Base-by-base conservation (phyloP, 2,329 filamentous ascomycete genomes). In the Zymoseptoria crescenta region DNA sequence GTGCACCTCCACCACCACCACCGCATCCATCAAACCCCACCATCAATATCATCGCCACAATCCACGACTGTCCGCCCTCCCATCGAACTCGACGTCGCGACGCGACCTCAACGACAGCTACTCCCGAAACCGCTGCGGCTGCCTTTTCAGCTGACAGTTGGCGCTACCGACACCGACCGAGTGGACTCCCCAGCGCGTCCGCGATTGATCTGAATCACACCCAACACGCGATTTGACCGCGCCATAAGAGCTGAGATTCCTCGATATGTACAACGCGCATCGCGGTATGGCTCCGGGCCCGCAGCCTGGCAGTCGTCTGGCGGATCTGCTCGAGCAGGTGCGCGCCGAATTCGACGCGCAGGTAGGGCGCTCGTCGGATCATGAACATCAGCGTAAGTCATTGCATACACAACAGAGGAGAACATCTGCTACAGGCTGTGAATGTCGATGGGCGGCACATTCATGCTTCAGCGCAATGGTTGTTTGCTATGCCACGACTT, bases 301-400 rank as follows among this genome's bases (percentile, higher is more conserved):
- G 65, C 86, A 85, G 66, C 87, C 88, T 61, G 83, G 80, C 77
- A 82, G 79, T 68, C 91, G 94, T 67, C 81, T 97, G 69, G 91
- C 88, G 67, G 93, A 99, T 80, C 85, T 97, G 64, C 82, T 99
- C 71, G 93, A 97, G 59, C 88, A 91, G 74, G 85, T 99, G 69
- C 87, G 93, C 72, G 83, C 85, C 70, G 94, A 99, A 76, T 97
- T 96, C 68, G 93, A 97, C 66, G 87, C 82, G 62, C 70, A 73
- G 55, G 62, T 87, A 68, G 86, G 89, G 65, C 86, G 89, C 68
- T 88, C 86, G 65, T 90, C 90, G 73, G 89, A 91, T 68, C 95
- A 91, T 74, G 93, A 99, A 74, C 89, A 93, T 74, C 91, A 96
- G 74, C 88, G 93, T 96, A 85, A 81, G 91, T 86, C 19, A 24